Percentiles rank a stretch among this genome's conserved stretches.
These are phyloP conservation scores for Fusarium sp. DNA, from an alignment of 2,329 filamentous ascomycete genomes.

Conservation along the genomic window DNA sequence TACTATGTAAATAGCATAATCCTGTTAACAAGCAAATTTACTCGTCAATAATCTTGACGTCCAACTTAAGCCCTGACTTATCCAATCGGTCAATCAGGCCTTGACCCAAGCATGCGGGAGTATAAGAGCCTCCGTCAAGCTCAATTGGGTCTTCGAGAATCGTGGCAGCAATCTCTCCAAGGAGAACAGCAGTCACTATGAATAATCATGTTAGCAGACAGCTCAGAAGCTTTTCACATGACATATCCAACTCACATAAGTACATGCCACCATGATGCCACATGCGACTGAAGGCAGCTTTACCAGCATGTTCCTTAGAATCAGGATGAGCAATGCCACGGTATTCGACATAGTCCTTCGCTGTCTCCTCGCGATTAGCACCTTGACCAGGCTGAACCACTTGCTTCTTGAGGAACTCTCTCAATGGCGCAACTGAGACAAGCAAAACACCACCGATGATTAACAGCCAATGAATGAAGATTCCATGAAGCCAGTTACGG, in stretches of 20 bases:
- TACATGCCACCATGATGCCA: conserved; percentile 72
- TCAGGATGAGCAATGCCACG: conserved; percentile 73
- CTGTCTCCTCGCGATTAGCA: conserved; percentile 61
- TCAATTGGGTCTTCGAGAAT: conserved; percentile 71
- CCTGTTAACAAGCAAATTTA: background rate
- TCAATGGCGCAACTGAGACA: conserved; percentile 57
- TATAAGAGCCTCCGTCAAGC: conserved; percentile 75
- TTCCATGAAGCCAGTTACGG: conserved; percentile 61
- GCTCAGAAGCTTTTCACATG: background rate
- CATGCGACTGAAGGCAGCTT: conserved; percentile 67
- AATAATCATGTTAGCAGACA: conserved; percentile 14
- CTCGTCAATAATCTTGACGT: conserved; percentile 58
- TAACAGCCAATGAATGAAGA: conserved; percentile 62
- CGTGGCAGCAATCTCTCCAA: conserved; percentile 72
- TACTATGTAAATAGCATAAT: background rate
- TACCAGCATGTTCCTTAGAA: conserved; percentile 51
- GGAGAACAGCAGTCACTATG: conserved; percentile 71
- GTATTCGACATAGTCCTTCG: conserved; percentile 71
- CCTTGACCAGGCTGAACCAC: conserved; percentile 68
- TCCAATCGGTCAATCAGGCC: conserved; percentile 72
- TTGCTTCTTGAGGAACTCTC: conserved; percentile 56
- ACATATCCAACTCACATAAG: conserved; percentile 60
- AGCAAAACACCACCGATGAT: conserved; percentile 58
- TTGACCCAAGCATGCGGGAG: conserved; percentile 77
- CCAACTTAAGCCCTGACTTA: conserved; percentile 70